These are phyloP conservation scores for Ustilago sp. DNA, from an alignment of 1,284 basidiomycete species.

Conservation along the genomic window DNA sequence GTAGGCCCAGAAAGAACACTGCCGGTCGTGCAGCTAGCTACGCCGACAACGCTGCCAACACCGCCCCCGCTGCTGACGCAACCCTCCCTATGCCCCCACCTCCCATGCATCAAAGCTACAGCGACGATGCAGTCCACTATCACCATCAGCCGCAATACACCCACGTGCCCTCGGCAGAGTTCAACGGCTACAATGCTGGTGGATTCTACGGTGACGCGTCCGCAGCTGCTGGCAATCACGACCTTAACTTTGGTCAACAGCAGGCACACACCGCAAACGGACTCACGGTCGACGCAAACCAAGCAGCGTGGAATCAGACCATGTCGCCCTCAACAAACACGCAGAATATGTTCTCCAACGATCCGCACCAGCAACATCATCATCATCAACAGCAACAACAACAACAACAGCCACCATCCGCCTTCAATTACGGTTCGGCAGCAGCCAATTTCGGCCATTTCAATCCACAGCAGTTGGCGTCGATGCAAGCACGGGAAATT, in stretches of 20 bases:
- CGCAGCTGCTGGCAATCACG: constrained; percentile 10
- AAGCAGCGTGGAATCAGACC: constrained; percentile 29
- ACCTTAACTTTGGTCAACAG: background rate
- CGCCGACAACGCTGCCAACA: background rate
- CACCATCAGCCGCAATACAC: constrained; percentile 38
- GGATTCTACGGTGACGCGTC: constrained; percentile 29
- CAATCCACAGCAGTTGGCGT: constrained; percentile 40
- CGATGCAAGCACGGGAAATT: constrained; percentile 38
- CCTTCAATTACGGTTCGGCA: constrained; percentile 18
- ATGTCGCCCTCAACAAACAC: constrained; percentile 22
- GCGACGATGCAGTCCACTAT: constrained; percentile 36
- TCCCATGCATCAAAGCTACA: constrained; percentile 40
- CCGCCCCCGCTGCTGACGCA: constrained; percentile 10
- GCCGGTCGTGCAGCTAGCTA: constrained; percentile 5
- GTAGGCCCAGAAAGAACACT: constrained; percentile 44
- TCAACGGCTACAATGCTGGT: constrained; percentile 12
- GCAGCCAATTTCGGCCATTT: constrained; percentile 38
- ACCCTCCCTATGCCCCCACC: constrained; percentile 32
- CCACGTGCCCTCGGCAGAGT: constrained; percentile 37
- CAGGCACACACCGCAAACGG: background rate
- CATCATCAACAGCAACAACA: constrained; percentile 21
- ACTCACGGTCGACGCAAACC: constrained; percentile 22
- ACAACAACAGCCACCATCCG: constrained; percentile 23
- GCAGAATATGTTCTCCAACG: constrained; percentile 29
- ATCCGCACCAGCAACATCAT: constrained; percentile 21